Evolutionary conservation across 805 yeast genomes (phyloP), one percentile per base, ranked within the genome.

Genomic region (Candida chilensis): DNA sequence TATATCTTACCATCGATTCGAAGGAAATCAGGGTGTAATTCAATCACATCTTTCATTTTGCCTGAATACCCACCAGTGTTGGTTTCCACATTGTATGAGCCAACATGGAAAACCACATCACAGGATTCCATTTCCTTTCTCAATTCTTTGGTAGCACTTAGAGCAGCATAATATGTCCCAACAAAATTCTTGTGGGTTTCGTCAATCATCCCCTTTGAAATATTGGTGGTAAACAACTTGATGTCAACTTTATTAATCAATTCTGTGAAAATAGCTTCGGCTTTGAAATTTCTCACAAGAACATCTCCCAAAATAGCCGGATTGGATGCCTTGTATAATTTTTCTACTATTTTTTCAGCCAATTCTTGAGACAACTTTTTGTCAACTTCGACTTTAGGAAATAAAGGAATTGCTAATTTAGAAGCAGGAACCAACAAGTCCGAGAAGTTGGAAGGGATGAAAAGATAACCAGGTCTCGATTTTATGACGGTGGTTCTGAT

Each of bases 301-400:
- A 54, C 56, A 38, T 68, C 75, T 3, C 57, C 57, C 24, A 68
- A 30, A 20, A 70, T 28, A 3, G 69, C 48, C 4, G 71, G 65
- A 13, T 44, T 53, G 12, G 43, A 24, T 1, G 69, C 39, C 1
- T 30, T 20, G 41, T 69, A 69, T n/a, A 69, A 32, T 17, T 37
- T 41, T 9, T 44, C 33, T 33, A 68, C 48, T 22, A 69, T 63
- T 8, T 33, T 25, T 8, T 38, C 44, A 5, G 55, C 47, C 3
- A 60, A 27, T 2, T 24, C n/a, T n/a, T n/a, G n/a, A n/a, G n/a
- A n/a, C n/a, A n/a, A n/a, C n/a, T n/a, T n/a, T n/a, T n/a, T n/a
- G n/a, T n/a, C 5, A 45, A 15, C 32, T n/a, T n/a, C n/a, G n/a
- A n/a, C n/a, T n/a, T n/a, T n/a, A n/a, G n/a, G n/a, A n/a, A n/a